These are phyloP conservation scores for Cordyceps militaris DNA, from an alignment of 2,329 filamentous ascomycete genomes.

Conservation along the genomic window DNA sequence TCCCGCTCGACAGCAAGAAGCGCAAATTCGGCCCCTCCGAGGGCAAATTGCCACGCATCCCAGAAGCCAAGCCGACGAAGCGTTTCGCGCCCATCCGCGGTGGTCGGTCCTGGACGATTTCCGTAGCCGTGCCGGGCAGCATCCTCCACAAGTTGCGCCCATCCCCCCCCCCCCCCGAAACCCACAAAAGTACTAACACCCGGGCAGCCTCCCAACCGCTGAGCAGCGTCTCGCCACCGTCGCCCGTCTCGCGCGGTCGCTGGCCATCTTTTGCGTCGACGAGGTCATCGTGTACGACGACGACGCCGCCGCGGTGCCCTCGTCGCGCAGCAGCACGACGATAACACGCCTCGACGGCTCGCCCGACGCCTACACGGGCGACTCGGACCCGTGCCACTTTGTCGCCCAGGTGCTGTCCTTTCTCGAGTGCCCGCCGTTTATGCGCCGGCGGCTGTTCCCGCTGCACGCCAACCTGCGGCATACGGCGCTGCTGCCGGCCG, in stretches of 20 bases:
- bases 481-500: slow-evolving; percentile 64
- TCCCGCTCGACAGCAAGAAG: not conserved
- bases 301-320: slow-evolving; percentile 25
- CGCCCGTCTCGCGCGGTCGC: slow-evolving; percentile 70
- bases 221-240: slow-evolving; percentile 69
- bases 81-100: not conserved
- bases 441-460: slow-evolving; percentile 68
- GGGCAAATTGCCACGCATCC: not conserved
- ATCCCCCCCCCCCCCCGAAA: too few species aligned
- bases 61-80: not conserved
- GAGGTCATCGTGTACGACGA: slow-evolving; percentile 81
- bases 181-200: not conserved
- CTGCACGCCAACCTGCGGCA: slow-evolving; percentile 70
- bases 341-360: slow-evolving; percentile 32
- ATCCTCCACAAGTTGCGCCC: slow-evolving; percentile 60
- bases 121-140: slow-evolving; percentile 56
- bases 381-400: slow-evolving; percentile 71
- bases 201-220: slow-evolving; percentile 56
- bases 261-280: slow-evolving; percentile 77
- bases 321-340: slow-evolving; percentile 34
- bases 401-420: slow-evolving; percentile 72
- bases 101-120: slow-evolving; percentile 12
- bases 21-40: not conserved
- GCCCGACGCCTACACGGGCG: slow-evolving; percentile 51
- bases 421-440: slow-evolving; percentile 76